Percentiles rank a stretch among this genome's conserved stretches.
Evolutionary conservation across 106 monocot genomes (phyloP).

Genomic region (Dendrobium officinale): DNA sequence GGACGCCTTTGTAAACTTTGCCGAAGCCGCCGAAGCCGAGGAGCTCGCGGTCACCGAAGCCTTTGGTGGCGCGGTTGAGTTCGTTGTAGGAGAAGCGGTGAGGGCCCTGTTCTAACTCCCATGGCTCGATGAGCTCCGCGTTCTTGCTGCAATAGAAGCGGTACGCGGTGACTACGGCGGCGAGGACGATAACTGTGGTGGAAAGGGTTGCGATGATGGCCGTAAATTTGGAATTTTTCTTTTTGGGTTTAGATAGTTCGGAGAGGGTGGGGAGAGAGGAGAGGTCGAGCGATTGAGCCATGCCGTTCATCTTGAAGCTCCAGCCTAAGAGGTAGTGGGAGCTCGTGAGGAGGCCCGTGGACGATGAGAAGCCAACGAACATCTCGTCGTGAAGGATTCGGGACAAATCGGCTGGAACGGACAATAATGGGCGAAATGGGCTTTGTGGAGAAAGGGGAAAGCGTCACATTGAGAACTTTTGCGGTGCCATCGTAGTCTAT

Average conservation of each 20-base stretch:
- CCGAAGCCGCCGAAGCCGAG: slow-evolving; percentile 23
- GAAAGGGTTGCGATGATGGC: background rate
- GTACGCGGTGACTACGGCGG: background rate
- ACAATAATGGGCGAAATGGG: slow-evolving; percentile 10
- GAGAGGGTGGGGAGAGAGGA: slow-evolving; percentile 13
- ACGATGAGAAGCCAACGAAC: slow-evolving; percentile 19
- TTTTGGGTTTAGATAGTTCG: background rate
- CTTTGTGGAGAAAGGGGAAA: slow-evolving; percentile 14
- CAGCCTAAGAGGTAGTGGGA: slow-evolving; percentile 12
- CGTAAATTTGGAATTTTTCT: background rate
- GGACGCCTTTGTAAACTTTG: slow-evolving; percentile 66
- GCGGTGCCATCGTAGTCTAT: slow-evolving; percentile 5
- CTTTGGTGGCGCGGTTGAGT: slow-evolving; percentile 12
- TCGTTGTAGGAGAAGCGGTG: slow-evolving; percentile 13
- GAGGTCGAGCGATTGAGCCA: slow-evolving; percentile 12
- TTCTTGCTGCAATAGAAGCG: slow-evolving; percentile 6
- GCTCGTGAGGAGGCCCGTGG: slow-evolving; percentile 2
- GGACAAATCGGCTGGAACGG: background rate
- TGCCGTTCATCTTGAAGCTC: slow-evolving; percentile 22
- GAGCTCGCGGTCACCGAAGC: slow-evolving; percentile 7
- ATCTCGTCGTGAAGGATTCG: slow-evolving; percentile 3
- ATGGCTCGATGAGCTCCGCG: slow-evolving; percentile 9
- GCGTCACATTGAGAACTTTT: slow-evolving; percentile 11
- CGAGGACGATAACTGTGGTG: background rate
- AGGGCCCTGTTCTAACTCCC: slow-evolving; percentile 23